Base-by-base conservation (phyloP, 169 alveolate genomes). In the Plasmodium vivax region DNA sequence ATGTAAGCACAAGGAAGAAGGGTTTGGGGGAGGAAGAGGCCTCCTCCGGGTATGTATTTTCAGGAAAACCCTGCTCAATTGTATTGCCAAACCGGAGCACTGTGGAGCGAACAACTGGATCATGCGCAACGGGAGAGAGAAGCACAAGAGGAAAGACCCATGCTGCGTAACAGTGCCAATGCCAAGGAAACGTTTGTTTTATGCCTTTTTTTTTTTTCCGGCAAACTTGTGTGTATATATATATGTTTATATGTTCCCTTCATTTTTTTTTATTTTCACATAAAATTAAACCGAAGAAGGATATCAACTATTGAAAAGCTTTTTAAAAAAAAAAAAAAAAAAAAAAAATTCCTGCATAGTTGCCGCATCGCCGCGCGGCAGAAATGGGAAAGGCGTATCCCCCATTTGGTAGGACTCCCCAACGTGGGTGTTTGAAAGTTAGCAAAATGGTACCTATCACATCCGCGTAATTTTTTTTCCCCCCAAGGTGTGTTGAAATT, bases 1-100 rank as follows among this genome's bases (percentile, higher is more conserved):
- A 84, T 91, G 96, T 95, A 93, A 58, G 36, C 34, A 14, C 34
- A 58, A 51, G 56, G 68, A 2, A 23, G 82, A 32, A 32, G 68
- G 79, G 54, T 8, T 58, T 2, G 74, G 34, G 32, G 32, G n/a
- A 23, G 74, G 4, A 19, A 23, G 0, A 23, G 36, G 14, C 74
- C 74, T 16, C 74, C 12, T 4, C 34, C 14, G 34, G 8, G 0
- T 23, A 10, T 23, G n/a, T 14, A 43, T 58, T 58, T 58, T 58
- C 32, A 16, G 74, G 23, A 19, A 9, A 5, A 58, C 14, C 32
- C 23, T 58, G 23, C 32, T n/a, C 23, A 19, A 58, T 58, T 58
- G 32, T 2, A 58, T 16, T 58, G 34, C 32, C 32, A 58, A 19
- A 19, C 0, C 10, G 32, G 36, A 58, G 12, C 10, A 58, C 74